Evolutionary conservation across 176 grass and related monocot genomes (phyloP), one percentile per base, ranked within the genome.

Genomic region (Avena eriantha): DNA sequence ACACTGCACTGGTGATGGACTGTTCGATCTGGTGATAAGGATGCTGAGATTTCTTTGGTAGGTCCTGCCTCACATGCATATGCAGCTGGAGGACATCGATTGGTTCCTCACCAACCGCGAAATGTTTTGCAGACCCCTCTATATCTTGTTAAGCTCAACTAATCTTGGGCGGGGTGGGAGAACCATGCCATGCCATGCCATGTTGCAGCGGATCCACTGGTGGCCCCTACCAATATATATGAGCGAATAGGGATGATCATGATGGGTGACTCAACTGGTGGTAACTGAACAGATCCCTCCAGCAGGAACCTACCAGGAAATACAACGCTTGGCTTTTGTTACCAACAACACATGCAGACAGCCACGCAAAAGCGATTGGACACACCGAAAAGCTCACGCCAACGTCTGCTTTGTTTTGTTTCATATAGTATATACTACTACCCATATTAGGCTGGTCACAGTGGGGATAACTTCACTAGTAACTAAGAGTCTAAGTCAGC

Each of bases 291-390:
- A 4, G 15, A 29, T 64, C 4, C 6, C 9, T 47, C 45, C 12
- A 58, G 49, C 8, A 89, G 80, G 82, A 89, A 85, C 77, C 88
- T 85, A 76, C 82, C 69, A 76, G 69, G 77, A 89, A 85, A 85
- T 85, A 77, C 67, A 80, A 89, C 22, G 87, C 76, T 85, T 85
- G 82, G 87, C 87, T 84, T 80, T 80, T 66, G 75, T 69, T 79
- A 80, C 65, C 29, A 34, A 12, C n/a, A 48, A 8, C 47, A 41
- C 39, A 41, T 41, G 39, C 39, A 41, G 39, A 7, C 39, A 41
- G 39, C 39, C 39, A 8, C 6, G 39, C 39, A 41, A 41, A 41
- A 41, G 39, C 39, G 39, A 41, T 41, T 41, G 39, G 39, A 41
- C 7, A 41, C 39, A 41, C 76, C 75, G 50, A 54, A 83, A 88